Base-by-base conservation (phyloP, 352 stramenopile species). In the Pythium sp. region DNA sequence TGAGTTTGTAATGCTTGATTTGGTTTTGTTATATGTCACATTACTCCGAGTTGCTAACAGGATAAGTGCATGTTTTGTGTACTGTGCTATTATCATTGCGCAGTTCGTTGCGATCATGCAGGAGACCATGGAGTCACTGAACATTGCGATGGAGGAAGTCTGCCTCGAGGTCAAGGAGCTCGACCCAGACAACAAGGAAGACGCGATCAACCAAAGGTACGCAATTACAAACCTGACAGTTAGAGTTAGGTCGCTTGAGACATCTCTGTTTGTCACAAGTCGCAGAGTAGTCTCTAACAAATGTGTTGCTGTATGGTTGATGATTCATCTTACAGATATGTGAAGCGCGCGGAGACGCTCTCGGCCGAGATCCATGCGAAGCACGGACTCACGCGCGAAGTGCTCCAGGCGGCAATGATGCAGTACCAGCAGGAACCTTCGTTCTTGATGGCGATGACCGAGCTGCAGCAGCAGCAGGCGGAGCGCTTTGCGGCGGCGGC, bases 371-470 rank as follows among this genome's bases (percentile, higher is more conserved):
- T 95, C 74, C 87, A 95, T 76, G 86, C 87, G 68, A 89, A 95
- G 79, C 86, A 95, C 72, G 87, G 87, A 8, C 83, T 95, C 64
- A 93, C 87, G 73, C 84, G 86, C 59, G 87, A 95, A 68, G 86
- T 95, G 62, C 74, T 95, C 24, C 87, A 95, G 76, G 87, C 87
- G 18, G 87, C 86, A n/a, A 95, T 95, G 87, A 95, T 95, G 87
- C 92, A 93, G 76, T 95, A 95, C 78, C 87, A 95, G 77, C 87
- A 95, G 75, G 87, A 95, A 71, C 81, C 87, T 53, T 80, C 85
- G 34, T 95, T 95, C 75, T 71, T 95, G 61, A 93, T 90, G 80
- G 78, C 84, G 65, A 94, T 95, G 87, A 92, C 86, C 59, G 85
- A 95, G 72, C 74, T 95, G 34, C 87, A 95, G 80, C 86, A 93